Evolutionary conservation across 441 rosid genomes (phyloP).

Genomic region (Aleurites moluccanus): DNA sequence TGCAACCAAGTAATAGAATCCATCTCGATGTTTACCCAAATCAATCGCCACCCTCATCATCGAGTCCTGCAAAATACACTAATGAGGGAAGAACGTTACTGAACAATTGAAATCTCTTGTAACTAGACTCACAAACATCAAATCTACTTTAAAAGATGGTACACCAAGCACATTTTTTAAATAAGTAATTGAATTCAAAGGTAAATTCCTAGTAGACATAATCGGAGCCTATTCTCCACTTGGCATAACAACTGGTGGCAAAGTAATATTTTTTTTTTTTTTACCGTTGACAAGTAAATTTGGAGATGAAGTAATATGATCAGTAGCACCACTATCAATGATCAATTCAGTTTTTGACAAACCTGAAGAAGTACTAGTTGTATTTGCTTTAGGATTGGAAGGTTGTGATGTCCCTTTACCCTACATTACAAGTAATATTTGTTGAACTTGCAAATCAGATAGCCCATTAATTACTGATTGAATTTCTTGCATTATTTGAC

Average conservation of each 20-base stretch:
- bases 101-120: background rate
- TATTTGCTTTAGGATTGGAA: background rate
- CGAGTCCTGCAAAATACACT: background rate
- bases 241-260: background rate
- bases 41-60: background rate
- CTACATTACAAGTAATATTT: constrained; percentile 7
- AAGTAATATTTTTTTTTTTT: background rate
- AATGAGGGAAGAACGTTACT: background rate
- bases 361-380: background rate
- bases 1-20: background rate
- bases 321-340: constrained; percentile 12
- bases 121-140: background rate
- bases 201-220: background rate
- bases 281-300: background rate
- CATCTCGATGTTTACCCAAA: background rate
- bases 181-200: background rate
- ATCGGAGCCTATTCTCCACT: background rate
- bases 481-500: background rate
- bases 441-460: background rate
- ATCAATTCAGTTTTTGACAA: background rate
- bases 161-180: background rate
- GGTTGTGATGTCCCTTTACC: background rate
- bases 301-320: background rate
- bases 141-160: background rate
- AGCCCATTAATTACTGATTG: background rate